Base-by-base conservation (phyloP, 768 basidiomycete genomes). In the Leccinum subtestaceum region DNA sequence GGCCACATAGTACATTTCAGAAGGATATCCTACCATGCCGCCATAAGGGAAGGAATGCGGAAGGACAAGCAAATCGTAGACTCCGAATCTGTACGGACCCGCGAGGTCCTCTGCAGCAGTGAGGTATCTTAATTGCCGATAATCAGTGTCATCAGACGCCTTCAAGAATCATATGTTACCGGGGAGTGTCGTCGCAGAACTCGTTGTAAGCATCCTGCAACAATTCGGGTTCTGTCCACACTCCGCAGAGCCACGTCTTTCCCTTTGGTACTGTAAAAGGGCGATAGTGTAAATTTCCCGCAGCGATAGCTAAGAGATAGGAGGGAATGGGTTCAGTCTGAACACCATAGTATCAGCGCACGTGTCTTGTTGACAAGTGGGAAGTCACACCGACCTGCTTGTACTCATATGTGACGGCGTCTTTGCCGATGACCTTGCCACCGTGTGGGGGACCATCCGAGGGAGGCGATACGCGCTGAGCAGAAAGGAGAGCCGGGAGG, bases 31-130 rank as follows among this genome's bases (percentile, higher is more conserved):
- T 60, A 87, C 88, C 91, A 91, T 89, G 60, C 92, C 93, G 53
- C 93, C 95, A 70, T 90, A 96, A 1, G 95, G 95, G 81, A 97
- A 98, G 0, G 90, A 88, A 12, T 92, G 88, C 0, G 95, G 95
- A 4, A 98, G 78, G 23, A 98, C 86, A 19, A 98, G 80, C 2
- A 96, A 71, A 69, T 98, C 95, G 67, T 95, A 97, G 1, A 94
- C 88, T 3, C 90, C 88, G 66, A 95, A 98, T 53, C 77, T 78
- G 69, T 98, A 98, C 0, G 86, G 79, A 0, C 82, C 82, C 1
- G 91, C 81, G 40, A 94, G 77, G 12, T 83, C 78, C 72, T 97
- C 94, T 12, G 81, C 84, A 13, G 81, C 83, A 2, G 83, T 78
- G 58, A 97, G 74, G 70, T 90, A 95, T 64, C 91, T 93, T 15